Evolutionary conservation across 441 rosid genomes (phyloP), one percentile per base, ranked within the genome.

Genomic region (Kokia cookei): DNA sequence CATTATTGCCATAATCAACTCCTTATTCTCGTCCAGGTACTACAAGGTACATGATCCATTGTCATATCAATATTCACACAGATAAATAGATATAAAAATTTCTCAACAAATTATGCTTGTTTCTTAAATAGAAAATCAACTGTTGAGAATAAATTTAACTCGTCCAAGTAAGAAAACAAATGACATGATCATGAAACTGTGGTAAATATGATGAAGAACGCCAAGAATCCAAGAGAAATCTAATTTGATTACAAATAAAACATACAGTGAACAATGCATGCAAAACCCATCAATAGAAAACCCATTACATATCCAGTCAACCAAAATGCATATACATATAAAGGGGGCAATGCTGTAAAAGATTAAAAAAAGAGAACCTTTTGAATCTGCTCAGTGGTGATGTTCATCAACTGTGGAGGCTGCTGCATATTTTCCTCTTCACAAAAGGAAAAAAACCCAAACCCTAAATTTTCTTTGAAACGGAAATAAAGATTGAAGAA

Each of bases 381-480:
- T 76, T 82, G 84, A 77, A 85, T 85, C 82, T 80, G 88, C 80
- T 85, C 84, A 55, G 88, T 85, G 42, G 84, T 79, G 64, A 85
- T 26, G 76, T 63, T 73, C 35, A 74, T 35, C 65, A 75, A 70
- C 47, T 75, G 78, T 37, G 59, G 59, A 50, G 61, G 61, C 73
- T 75, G 83, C 78, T 77, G 82, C 80, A 66, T 76, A 22, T 54
- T 60, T 67, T 32, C 75, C 14, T 45, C 12, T 13, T 53, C 58
- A 37, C 17, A 65, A 64, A 47, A 29, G 2, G 51, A 73, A 61
- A 45, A 50, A 26, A 12, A 37, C 40, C 24, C 17, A 61, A 76
- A 64, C 64, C 78, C 83, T 66, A 80, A 59, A 11, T 29, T 72
- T 2, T 42, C 51, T 40, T 61, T 7, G 7, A 32, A 47, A 67